Percentiles rank a stretch among this genome's conserved stretches.
Evolutionary conservation across 805 yeast genomes (phyloP).

Genomic region (Candida sanyiensis): DNA sequence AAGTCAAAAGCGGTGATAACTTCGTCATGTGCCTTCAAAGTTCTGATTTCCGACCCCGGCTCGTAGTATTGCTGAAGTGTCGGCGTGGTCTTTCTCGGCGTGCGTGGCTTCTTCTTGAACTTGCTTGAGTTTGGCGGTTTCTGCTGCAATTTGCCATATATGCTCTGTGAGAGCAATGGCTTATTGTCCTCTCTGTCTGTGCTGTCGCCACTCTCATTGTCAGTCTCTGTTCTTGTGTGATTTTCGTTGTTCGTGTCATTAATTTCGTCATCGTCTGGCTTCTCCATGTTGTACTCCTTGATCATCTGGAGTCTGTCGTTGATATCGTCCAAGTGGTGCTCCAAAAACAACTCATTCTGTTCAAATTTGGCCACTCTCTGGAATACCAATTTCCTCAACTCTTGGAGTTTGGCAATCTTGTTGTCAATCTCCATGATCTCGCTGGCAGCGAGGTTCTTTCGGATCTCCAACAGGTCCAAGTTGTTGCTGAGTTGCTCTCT

Average conservation of each 20-base stretch:
- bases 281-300: constrained; percentile 33
- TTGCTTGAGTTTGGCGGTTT: constrained; percentile 24
- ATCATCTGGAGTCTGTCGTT: constrained; percentile 39
- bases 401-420: constrained; percentile 46
- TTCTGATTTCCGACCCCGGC: constrained; percentile 49
- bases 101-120: constrained; percentile 27
- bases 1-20: constrained; percentile 56
- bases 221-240: constrained; percentile 8
- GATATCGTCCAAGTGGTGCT: constrained; percentile 40
- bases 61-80: constrained; percentile 59
- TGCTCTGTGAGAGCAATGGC: constrained; percentile 37
- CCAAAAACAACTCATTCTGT: constrained; percentile 52
- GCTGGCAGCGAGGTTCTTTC: constrained; percentile 57
- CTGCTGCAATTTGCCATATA: constrained; percentile 38
- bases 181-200: constrained; percentile 12
- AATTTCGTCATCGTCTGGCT: constrained; percentile 23
- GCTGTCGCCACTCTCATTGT: constrained; percentile 9
- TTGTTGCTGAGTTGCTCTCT: constrained; percentile 38
- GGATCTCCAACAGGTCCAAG: constrained; percentile 51
- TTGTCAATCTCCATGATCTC: constrained; percentile 62
- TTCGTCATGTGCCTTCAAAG: constrained; percentile 47
- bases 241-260: constrained; percentile 1
- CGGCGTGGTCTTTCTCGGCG: constrained; percentile 48
- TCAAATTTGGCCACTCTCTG: constrained; percentile 56
- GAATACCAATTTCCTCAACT: constrained; percentile 47